Base-by-base conservation (phyloP, 805 yeast genomes). In the Saccharomyces kudriavzevii region DNA sequence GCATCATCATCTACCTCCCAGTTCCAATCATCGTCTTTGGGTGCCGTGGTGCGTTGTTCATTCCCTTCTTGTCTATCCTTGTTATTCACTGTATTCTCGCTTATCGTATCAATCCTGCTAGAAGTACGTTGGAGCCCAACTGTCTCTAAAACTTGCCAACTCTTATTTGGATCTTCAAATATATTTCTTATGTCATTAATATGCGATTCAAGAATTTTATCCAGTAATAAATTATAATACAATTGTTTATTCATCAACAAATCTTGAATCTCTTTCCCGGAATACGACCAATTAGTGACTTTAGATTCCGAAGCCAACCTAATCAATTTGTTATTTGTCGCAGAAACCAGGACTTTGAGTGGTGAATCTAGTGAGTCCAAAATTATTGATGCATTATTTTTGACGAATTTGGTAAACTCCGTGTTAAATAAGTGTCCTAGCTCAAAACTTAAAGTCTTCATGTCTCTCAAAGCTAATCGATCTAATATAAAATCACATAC, bases 351-450 rank as follows among this genome's bases (percentile, higher is more conserved):
- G 4, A 40, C 49, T 27, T 56, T 62, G 5, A 59, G 46, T 1
- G 49, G 20, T 3, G 51, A 8, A 22, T 58, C 56, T 0, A 48
- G 14, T 14, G 56, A 50, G 14, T 52, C 48, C 20, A 61, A 56
- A 2, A 62, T 53, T n/a, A 40, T 11, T 11, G 56, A 59, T 2
- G 65, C 60, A 49, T 66, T 61, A 24, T 47, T 50, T 53, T 59
- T 64, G 9, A 66, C 55, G 22, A 58, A 55, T 47, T 62, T 67
- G 5, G 53, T 17, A n/a, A 67, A 45, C 54, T 68, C 70, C 13
- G 51, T 61, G 1, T 58, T 50, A 5, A 67, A 45, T 2, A 58
- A 30, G 22, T 54, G 49, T 5, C 70, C 67, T 9, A 65, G 35
- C 9, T 53, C 53, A 10, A 9, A 10, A 5, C 58, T 17, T 1